phyloP scores from a whole-genome alignment of 1,284 basidiomycete genomes.

The Pseudozyma hubeiensis region DNA sequence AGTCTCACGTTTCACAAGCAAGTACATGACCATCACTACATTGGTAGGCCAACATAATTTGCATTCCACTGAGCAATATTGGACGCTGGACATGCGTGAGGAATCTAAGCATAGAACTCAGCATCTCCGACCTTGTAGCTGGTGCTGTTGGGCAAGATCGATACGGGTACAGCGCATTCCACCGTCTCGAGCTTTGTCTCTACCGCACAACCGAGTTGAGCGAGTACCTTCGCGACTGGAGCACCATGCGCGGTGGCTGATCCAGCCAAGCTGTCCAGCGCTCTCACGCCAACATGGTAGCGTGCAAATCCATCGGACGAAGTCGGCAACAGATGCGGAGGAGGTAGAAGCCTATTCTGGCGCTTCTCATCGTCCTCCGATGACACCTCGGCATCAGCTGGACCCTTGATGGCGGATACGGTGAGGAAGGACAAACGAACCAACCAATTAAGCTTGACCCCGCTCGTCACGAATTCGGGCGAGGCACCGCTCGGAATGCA shows the following conservation, averaged over 20 bases:
- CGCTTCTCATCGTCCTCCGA: neutral
- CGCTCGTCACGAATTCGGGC: slow-evolving; percentile 64
- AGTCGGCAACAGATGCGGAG: slow-evolving; percentile 50
- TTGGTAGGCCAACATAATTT: too few species aligned
- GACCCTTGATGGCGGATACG: slow-evolving; percentile 16
- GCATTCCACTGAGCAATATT: too few species aligned
- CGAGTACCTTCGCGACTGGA: slow-evolving; percentile 3
- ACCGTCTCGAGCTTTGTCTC: slow-evolving; percentile 65
- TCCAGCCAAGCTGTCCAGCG: slow-evolving; percentile 38
- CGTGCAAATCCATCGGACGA: slow-evolving; percentile 55
- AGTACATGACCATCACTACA: too few species aligned
- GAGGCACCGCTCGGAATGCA: slow-evolving; percentile 61
- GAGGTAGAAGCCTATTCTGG: slow-evolving; percentile 23
- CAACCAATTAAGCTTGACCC: slow-evolving; percentile 61
- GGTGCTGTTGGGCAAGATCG: slow-evolving; percentile 59
- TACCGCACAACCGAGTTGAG: slow-evolving; percentile 8
- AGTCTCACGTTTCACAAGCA: too few species aligned
- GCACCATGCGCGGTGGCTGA: slow-evolving; percentile 7
- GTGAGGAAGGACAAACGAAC: slow-evolving; percentile 62
- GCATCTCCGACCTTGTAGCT: slow-evolving; percentile 52
- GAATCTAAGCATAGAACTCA: slow-evolving; percentile 48
- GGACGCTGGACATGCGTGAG: neutral
- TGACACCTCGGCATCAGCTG: neutral
- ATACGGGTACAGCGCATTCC: slow-evolving; percentile 64
- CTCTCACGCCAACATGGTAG: slow-evolving; percentile 57